A percentile compares a stretch with the other conserved stretches of the same genome.
phyloP scores from a whole-genome alignment of 805 yeast genomes.

The Grigorovia humatica region DNA sequence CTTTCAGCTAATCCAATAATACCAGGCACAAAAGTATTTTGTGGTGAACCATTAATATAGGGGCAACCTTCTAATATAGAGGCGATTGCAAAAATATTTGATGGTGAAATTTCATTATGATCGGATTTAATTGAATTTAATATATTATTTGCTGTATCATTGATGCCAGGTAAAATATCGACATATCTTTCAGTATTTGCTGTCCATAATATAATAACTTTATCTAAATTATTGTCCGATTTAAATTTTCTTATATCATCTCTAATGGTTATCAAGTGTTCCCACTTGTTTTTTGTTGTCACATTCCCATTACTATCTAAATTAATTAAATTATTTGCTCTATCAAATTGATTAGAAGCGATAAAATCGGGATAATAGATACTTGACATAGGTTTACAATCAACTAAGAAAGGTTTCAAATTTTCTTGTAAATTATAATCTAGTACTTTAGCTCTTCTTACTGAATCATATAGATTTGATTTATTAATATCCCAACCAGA shows the following conservation, averaged over 20 bases:
- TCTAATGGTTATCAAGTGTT: constrained; percentile 79
- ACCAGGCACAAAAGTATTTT: constrained; percentile 95
- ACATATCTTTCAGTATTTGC: constrained; percentile 95
- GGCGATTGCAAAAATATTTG: constrained; percentile 91
- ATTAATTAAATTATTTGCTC: constrained; percentile 79
- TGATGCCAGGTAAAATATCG: constrained; percentile 65
- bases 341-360: constrained; percentile 84
- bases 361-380: constrained; percentile 93
- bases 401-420: constrained; percentile 52
- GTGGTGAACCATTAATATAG: constrained; percentile 94
- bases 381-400: constrained; percentile 65
- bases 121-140: constrained; percentile 62
- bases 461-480: constrained; percentile 61
- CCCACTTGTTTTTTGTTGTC: constrained; percentile 63
- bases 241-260: constrained; percentile 75
- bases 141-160: constrained; percentile 79
- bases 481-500: constrained; percentile 93
- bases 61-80: constrained; percentile 80
- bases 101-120: constrained; percentile 81
- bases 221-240: constrained; percentile 59
- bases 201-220: constrained; percentile 88
- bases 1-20: constrained; percentile 80
- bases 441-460: constrained; percentile 77
- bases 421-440: constrained; percentile 77
- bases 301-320: constrained; percentile 29